Evolutionary conservation across 306 rosid genomes (phyloP), one percentile per base, ranked within the genome.

Genomic region (Spatholobus suberectus): DNA sequence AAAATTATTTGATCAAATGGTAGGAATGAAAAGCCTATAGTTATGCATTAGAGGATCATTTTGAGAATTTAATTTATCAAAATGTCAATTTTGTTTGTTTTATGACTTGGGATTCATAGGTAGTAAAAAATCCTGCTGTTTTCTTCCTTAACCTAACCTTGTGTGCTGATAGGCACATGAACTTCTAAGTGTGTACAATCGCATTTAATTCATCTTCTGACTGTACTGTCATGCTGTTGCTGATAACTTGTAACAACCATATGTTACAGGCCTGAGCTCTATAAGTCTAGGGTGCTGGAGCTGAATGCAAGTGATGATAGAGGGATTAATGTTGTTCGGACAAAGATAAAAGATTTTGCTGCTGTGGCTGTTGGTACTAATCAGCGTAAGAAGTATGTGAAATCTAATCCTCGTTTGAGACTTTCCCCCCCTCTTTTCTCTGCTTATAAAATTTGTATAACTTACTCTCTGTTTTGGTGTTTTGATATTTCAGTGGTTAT

Each of bases 251-350:
- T 35, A 3, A 79, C 15, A 27, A 34, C 5, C 26, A 14, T 75
- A 14, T 58, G 24, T 83, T 83, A 58, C 82, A 91, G 99, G 75
- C 96, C 99, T 59, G 98, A 92, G 79, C 94, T 94, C 9, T 94
- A 96, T 85, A 89, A 89, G 87, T 90, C 94, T 62, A 92, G 99
- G 90, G 98, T 94, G 73, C 82, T 91, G 87, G 98, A 96, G 90
- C 87, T 96, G 41, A 96, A 96, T 94, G 99, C 99, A 20, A 96
- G 99, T 87, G 99, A 92, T 87, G 99, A 96, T 70, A 96, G 96
- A 54, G 99, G 97, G 49, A 96, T 96, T 78, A 94, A 94, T 55
- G 95, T 96, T 78, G 99, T 96, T 58, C 86, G 98, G 76, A 96
- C 99, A 65, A 96, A 94, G 87, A 96, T 96, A 6, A 96, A 96